phyloP scores from a whole-genome alignment of 306 rosid species.

The Spatholobus suberectus region DNA sequence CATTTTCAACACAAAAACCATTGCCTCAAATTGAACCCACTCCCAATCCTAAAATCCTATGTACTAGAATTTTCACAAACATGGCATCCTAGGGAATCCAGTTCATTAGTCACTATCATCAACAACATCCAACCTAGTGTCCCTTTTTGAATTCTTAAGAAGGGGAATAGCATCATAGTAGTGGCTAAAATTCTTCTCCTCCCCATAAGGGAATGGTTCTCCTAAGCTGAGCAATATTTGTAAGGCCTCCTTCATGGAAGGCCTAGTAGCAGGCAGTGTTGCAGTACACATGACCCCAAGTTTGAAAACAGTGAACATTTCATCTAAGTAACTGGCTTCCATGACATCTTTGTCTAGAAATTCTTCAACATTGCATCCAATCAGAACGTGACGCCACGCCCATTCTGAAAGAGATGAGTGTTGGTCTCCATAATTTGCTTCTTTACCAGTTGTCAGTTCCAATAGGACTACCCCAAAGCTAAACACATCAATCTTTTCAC shows the following conservation, averaged over 20 bases:
- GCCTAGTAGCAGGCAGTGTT: slow-evolving; percentile 44
- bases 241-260: slow-evolving; percentile 48
- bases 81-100: background rate
- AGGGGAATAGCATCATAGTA: slow-evolving; percentile 46
- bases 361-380: slow-evolving; percentile 45
- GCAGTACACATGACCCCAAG: slow-evolving; percentile 48
- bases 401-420: slow-evolving; percentile 46
- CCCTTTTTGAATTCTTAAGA: slow-evolving; percentile 29
- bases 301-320: slow-evolving; percentile 47
- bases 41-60: slow-evolving; percentile 5
- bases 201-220: slow-evolving; percentile 31
- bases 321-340: slow-evolving; percentile 35
- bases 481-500: slow-evolving; percentile 74
- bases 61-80: slow-evolving; percentile 3
- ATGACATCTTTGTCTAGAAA: slow-evolving; percentile 34
- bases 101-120: background rate
- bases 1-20: slow-evolving; percentile 4
- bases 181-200: slow-evolving; percentile 19
- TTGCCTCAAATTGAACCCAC: slow-evolving; percentile 29
- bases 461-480: slow-evolving; percentile 76
- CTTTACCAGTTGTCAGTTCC: slow-evolving; percentile 49
- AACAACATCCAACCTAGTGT: slow-evolving; percentile 33
- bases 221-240: slow-evolving; percentile 19
- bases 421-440: slow-evolving; percentile 45
- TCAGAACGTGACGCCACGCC: slow-evolving; percentile 44